Evolutionary conservation across 495 filamentous ascomycete genomes (phyloP).

Genomic region (Cercophora sp.): DNA sequence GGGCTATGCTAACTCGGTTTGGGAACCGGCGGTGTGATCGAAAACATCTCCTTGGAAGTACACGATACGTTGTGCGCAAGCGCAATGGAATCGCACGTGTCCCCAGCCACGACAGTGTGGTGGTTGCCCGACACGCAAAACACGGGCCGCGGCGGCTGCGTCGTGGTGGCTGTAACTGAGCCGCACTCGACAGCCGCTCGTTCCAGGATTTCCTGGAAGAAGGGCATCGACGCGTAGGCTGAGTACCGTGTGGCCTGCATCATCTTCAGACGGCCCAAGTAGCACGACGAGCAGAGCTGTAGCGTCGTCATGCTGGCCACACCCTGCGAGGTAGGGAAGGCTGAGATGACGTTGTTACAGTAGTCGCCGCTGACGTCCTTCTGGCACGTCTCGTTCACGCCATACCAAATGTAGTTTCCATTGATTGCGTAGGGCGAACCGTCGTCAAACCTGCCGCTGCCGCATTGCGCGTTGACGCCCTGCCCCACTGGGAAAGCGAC

Average conservation of each 20-base stretch:
- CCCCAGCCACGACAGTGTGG: slow-evolving; percentile 9
- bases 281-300: slow-evolving; percentile 23
- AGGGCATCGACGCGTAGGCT: slow-evolving; percentile 10
- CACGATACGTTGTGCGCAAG: not conserved
- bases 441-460: not conserved
- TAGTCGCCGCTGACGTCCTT: slow-evolving; percentile 13
- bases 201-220: not conserved
- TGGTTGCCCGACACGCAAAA: not conserved
- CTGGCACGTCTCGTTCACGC: slow-evolving; percentile 22
- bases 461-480: not conserved
- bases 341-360: slow-evolving; percentile 13
- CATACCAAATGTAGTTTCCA: slow-evolving; percentile 4
- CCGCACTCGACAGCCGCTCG: not conserved
- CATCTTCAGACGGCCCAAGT: slow-evolving; percentile 11
- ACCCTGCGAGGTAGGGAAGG: slow-evolving; percentile 8
- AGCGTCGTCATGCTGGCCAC: slow-evolving; percentile 13
- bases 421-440: not conserved
- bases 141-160: not conserved
- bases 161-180: not conserved
- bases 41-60: too few species aligned
- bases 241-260: slow-evolving; percentile 23
- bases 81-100: slow-evolving; percentile 15
- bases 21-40: too few species aligned
- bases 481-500: not conserved
- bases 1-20: too few species aligned